phyloP scores from a whole-genome alignment of 2,329 filamentous ascomycete species.

The Aureobasidium sp. region DNA sequence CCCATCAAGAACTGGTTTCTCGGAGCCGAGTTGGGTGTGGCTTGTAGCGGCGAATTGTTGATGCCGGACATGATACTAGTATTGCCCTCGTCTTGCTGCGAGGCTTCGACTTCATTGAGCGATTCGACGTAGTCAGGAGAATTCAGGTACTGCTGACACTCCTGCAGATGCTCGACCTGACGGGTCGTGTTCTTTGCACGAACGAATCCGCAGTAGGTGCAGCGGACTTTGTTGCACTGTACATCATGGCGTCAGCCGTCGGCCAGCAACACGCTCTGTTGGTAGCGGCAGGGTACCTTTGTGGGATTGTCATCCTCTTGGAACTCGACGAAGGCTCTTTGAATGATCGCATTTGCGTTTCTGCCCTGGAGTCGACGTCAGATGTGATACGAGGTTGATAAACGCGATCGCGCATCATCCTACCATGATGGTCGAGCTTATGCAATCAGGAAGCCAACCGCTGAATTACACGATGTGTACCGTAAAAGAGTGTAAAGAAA shows the following conservation, averaged over 20 bases:
- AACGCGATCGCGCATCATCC: background rate
- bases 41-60: slow-evolving; percentile 1
- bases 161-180: slow-evolving; percentile 44
- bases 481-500: slow-evolving; percentile 5
- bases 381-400: background rate
- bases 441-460: background rate
- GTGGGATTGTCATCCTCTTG: slow-evolving; percentile 36
- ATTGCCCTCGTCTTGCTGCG: background rate
- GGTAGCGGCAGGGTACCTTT: slow-evolving; percentile 23
- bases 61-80: slow-evolving; percentile 4
- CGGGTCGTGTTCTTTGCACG: slow-evolving; percentile 46
- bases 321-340: slow-evolving; percentile 35
- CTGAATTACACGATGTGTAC: slow-evolving; percentile 8
- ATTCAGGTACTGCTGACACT: slow-evolving; percentile 38
- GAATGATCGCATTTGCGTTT: slow-evolving; percentile 36
- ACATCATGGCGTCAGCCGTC: slow-evolving; percentile 8
- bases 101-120: background rate
- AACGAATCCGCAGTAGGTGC: slow-evolving; percentile 43
- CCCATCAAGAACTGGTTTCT: slow-evolving; percentile 23
- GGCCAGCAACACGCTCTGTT: background rate
- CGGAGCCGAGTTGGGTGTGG: slow-evolving; percentile 20
- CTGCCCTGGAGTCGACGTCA: slow-evolving; percentile 12
- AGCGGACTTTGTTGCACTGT: slow-evolving; percentile 44
- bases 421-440: slow-evolving; percentile 10
- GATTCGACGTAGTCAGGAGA: slow-evolving; percentile 31